Base-by-base conservation (phyloP, 2,329 filamentous ascomycete species). In the Microdochium trichocladiopsis region DNA sequence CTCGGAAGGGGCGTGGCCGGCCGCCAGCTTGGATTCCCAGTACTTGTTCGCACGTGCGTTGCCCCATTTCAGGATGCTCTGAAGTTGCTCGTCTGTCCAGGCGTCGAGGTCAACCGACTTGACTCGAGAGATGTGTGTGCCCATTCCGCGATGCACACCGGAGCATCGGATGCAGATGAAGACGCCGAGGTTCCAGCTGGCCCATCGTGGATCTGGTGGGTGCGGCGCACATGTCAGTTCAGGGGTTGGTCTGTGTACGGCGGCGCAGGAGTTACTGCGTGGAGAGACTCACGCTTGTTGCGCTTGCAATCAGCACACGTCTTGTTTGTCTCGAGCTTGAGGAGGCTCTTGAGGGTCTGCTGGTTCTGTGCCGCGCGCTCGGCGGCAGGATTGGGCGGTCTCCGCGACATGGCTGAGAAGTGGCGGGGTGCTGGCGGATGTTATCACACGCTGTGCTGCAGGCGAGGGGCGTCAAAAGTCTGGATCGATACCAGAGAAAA, bases 151-250 rank as follows among this genome's bases (percentile, higher is more conserved):
- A 74, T 99, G 94, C 66, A 99, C 96, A 65, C 95, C 95, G 18
- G 94, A 99, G 73, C 94, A 99, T 67, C 92, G 87, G 69, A 99
- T 99, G 77, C 94, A 99, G 65, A 99, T 78, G 68, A 99, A 99
- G 66, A 99, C 85, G 62, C 94, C 94, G 51, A 99, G 74, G 69
- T 99, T 99, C 94, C 94, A 99, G 67, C 91, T 96, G 28, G 94
- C 94, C 94, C 94, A 99, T 87, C 94, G 83, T 55, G 94, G 94
- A 75, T 96, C 90, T 95, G 67, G 41, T 37, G 11, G 21, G 21
- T 18, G 41, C 18, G 41, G 41, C 12, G 10, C 41, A 45, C 16
- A 22, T 45, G 41, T 45, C 21, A 45, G 41, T 21, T 6, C 5
- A 23, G 21, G 41, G 41, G 41, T 12, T 45, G n/a, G 5, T 22